Conservation (phyloP, 257 asterid species). For the Solanum sitiens region DNA sequence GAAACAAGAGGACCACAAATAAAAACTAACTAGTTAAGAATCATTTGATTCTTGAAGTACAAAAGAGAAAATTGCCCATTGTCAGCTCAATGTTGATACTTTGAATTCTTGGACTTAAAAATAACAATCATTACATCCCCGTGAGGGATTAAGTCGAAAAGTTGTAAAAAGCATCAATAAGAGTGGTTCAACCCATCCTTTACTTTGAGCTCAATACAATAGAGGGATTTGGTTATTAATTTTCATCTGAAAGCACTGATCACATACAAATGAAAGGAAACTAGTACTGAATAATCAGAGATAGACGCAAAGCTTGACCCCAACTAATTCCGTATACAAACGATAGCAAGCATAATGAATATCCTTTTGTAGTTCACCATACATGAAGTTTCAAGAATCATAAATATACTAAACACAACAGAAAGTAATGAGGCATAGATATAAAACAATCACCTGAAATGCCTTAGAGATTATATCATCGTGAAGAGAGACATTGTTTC, state of each 20-base stretch:
- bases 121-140: background rate
- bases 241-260: background rate
- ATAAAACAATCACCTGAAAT: conserved; percentile 20
- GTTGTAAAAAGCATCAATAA: background rate
- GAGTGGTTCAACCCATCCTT: background rate
- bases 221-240: background rate
- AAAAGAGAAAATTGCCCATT: background rate
- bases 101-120: background rate
- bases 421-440: background rate
- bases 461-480: conserved; percentile 35
- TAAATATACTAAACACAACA: background rate
- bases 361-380: background rate
- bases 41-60: background rate
- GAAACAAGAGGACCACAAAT: background rate
- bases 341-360: background rate
- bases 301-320: background rate
- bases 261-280: background rate
- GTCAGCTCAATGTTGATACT: background rate
- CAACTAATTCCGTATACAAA: background rate
- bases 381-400: background rate
- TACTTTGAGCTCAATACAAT: background rate
- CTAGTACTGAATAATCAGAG: background rate
- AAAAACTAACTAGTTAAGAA: background rate
- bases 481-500: conserved; percentile 68
- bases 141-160: background rate